Evolutionary conservation across 129 eudicot genomes (phyloP).

Genomic region (Glebionis coronaria): DNA sequence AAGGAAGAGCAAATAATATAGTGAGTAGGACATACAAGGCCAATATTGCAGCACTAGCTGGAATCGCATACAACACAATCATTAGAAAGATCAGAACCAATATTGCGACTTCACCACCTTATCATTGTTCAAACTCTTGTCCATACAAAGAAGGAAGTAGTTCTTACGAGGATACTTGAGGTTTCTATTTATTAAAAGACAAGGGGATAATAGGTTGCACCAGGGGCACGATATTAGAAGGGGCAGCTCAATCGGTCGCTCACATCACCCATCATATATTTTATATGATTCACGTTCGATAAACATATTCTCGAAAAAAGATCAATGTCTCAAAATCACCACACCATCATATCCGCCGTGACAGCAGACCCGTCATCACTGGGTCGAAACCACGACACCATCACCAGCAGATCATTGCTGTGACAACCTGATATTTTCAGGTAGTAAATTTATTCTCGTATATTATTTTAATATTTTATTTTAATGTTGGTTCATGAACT

Average conservation of each 20-base stretch:
- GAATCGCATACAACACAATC: conserved; percentile 56
- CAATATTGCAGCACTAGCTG: conserved; percentile 61
- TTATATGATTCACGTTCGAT: too few species aligned
- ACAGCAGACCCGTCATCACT: too few species aligned
- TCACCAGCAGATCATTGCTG: too few species aligned
- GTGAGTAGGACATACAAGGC: conserved; percentile 55
- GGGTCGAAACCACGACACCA: too few species aligned
- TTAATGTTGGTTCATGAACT: too few species aligned
- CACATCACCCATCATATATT: too few species aligned
- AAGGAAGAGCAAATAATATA: conserved; percentile 57
- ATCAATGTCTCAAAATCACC: too few species aligned
- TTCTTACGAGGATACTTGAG: conserved; percentile 63
- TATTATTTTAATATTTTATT: too few species aligned
- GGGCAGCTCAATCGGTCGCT: conserved; percentile 64
- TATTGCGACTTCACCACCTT: conserved; percentile 26
- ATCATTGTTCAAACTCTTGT: conserved; percentile 52
- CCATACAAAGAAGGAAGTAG: conserved; percentile 74
- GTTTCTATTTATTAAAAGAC: conserved; percentile 46
- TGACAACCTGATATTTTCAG: too few species aligned
- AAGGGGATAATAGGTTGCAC: conserved; percentile 66
- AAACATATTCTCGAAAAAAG: too few species aligned
- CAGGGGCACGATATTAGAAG: conserved; percentile 71
- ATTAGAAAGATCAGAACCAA: conserved; percentile 53
- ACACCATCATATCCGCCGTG: too few species aligned
- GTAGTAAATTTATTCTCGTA: too few species aligned